Evolutionary conservation across 2,329 filamentous ascomycete species (phyloP).

Genomic region (Penicillium sp.): DNA sequence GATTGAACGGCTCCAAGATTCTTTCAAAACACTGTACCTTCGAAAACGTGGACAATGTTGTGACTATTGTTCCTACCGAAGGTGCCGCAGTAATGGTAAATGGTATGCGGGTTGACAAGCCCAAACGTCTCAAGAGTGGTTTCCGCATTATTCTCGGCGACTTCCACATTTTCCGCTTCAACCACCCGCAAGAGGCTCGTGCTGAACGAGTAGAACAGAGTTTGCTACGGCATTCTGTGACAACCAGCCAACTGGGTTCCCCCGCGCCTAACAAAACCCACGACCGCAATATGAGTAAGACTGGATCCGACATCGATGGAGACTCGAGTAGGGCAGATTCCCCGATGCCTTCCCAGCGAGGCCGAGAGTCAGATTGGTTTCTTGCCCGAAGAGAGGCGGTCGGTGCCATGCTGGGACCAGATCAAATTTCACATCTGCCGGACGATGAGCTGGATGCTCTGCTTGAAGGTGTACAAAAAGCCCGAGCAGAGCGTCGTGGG

Average conservation of each 20-base stretch:
- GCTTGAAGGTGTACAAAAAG: slow-evolving; percentile 90
- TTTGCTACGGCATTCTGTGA: slow-evolving; percentile 78
- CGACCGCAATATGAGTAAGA: slow-evolving; percentile 76
- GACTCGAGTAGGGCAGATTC: slow-evolving; percentile 76
- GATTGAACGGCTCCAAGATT: slow-evolving; percentile 90
- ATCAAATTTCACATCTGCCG: slow-evolving; percentile 83
- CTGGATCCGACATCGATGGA: slow-evolving; percentile 72
- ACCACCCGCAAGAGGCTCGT: slow-evolving; percentile 92
- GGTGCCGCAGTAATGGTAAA: slow-evolving; percentile 99
- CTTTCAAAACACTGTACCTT: slow-evolving; percentile 90
- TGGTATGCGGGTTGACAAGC: slow-evolving; percentile 81
- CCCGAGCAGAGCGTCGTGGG: slow-evolving; percentile 79
- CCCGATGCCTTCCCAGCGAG: slow-evolving; percentile 67
- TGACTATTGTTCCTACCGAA: slow-evolving; percentile 85
- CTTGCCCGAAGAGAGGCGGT: slow-evolving; percentile 93
- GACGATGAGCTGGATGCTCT: slow-evolving; percentile 93
- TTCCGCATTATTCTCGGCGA: slow-evolving; percentile 95
- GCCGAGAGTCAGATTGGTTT: slow-evolving; percentile 87
- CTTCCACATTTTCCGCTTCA: slow-evolving; percentile 98
- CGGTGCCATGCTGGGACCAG: slow-evolving; percentile 80
- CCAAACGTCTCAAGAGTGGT: slow-evolving; percentile 83
- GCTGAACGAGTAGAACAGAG: slow-evolving; percentile 89
- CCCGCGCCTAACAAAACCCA: slow-evolving; percentile 67
- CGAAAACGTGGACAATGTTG: slow-evolving; percentile 87
- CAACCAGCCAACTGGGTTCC: slow-evolving; percentile 63